Percentiles rank a stretch among this genome's conserved stretches.
These are phyloP conservation scores for Myxozyma udenii DNA, from an alignment of 805 yeast genomes.

Conservation along the genomic window DNA sequence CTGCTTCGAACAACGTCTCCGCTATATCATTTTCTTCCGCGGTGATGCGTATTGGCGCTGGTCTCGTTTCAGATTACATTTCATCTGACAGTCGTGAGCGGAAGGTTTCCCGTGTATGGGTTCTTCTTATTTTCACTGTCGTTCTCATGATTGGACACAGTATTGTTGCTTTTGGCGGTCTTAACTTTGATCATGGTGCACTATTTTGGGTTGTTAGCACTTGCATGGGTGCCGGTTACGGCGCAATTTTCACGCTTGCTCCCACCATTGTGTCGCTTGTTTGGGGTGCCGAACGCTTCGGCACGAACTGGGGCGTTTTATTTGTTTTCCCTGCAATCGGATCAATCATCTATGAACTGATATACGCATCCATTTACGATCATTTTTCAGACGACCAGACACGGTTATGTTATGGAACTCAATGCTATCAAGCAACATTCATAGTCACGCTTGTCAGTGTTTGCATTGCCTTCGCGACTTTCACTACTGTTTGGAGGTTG, in stretches of 20 bases:
- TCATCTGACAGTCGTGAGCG: slow-evolving; percentile 36
- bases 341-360: slow-evolving; percentile 60
- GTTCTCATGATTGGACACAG: slow-evolving; percentile 33
- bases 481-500: slow-evolving; percentile 16
- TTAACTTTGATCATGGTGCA: slow-evolving; percentile 21
- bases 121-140: slow-evolving; percentile 39
- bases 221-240: slow-evolving; percentile 68
- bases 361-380: slow-evolving; percentile 67
- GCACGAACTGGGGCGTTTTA: slow-evolving; percentile 89
- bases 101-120: slow-evolving; percentile 35
- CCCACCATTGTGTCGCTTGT: slow-evolving; percentile 80
- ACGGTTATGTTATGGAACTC: slow-evolving; percentile 23
- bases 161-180: slow-evolving; percentile 26
- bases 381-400: slow-evolving; percentile 34
- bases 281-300: slow-evolving; percentile 87
- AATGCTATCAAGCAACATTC: slow-evolving; percentile 35
- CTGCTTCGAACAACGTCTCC: slow-evolving; percentile 46
- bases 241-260: slow-evolving; percentile 78
- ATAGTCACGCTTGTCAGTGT: slow-evolving; percentile 33
- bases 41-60: slow-evolving; percentile 60
- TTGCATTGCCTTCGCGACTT: slow-evolving; percentile 26
- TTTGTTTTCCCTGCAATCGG: slow-evolving; percentile 88
- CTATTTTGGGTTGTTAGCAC: slow-evolving; percentile 42
- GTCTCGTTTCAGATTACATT: slow-evolving; percentile 64
- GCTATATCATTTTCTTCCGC: slow-evolving; percentile 68